Evolutionary conservation across 441 rosid species (phyloP).

Genomic region (Melianthus villosus): DNA sequence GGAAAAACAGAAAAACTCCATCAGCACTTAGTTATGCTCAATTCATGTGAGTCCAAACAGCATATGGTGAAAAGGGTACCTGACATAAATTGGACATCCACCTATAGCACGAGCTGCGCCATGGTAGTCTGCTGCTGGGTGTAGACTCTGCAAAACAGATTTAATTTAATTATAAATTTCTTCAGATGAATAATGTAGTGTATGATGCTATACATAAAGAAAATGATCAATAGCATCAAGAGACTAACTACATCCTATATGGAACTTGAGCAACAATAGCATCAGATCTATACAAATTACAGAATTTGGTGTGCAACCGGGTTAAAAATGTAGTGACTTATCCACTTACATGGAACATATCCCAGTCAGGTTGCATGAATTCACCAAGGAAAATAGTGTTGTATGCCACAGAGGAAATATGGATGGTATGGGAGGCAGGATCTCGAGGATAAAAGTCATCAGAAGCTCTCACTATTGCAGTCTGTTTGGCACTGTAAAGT

Average conservation of each 20-base stretch:
- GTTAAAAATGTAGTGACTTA: too few species aligned
- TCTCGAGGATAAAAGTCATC: conserved; percentile 90
- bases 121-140: conserved; percentile 82
- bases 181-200: too few species aligned
- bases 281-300: too few species aligned
- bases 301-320: too few species aligned
- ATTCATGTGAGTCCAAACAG: too few species aligned
- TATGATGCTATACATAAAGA: too few species aligned
- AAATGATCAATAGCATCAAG: too few species aligned
- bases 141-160: too few species aligned
- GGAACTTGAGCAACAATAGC: too few species aligned
- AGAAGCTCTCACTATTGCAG: conserved; percentile 76
- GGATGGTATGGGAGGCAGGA: conserved; percentile 79
- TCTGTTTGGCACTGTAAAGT: conserved; percentile 80
- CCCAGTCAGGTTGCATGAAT: conserved; percentile 89
- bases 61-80: conserved; percentile 27
- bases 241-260: too few species aligned
- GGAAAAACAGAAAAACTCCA: neutral
- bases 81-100: conserved; percentile 80
- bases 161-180: too few species aligned
- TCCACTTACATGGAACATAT: conserved; percentile 99
- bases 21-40: neutral
- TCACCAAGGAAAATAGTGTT: conserved; percentile 83
- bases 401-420: conserved; percentile 72
- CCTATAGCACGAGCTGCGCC: conserved; percentile 86